A percentile compares a stretch with the other conserved stretches of the same genome.
Conservation (phyloP, 2,329 filamentous ascomycete species). For the Ceratocystis alfenasii region DNA sequence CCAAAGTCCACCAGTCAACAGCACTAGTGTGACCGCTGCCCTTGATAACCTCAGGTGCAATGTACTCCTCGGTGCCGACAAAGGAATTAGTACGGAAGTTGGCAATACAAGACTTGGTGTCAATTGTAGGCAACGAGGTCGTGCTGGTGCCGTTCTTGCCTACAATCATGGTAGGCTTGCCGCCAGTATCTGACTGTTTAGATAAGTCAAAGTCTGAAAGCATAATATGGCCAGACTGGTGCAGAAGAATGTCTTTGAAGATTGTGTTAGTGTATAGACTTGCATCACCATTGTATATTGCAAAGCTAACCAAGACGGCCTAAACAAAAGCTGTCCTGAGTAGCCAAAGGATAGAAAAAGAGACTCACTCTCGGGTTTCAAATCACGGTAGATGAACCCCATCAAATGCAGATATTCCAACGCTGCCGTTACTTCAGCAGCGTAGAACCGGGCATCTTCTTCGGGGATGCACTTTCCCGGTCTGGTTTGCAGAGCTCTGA, state of each 20-base stretch:
- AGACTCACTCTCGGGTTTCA: conserved; percentile 89
- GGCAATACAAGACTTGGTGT: conserved; percentile 95
- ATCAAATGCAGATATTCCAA: conserved; percentile 95
- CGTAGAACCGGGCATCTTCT: conserved; percentile 93
- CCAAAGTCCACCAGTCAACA: conserved; percentile 98
- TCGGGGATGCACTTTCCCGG: conserved; percentile 96
- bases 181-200: conserved; percentile 91
- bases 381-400: conserved; percentile 97
- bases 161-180: conserved; percentile 95
- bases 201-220: conserved; percentile 96
- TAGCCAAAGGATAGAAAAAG: neutral
- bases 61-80: conserved; percentile 97
- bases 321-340: neutral
- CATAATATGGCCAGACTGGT: conserved; percentile 99
- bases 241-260: conserved; percentile 72
- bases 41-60: conserved; percentile 97
- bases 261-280: conserved; percentile 19
- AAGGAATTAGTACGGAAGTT: conserved; percentile 98
- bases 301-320: neutral
- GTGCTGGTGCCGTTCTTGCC: conserved; percentile 78
- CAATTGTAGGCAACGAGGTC: conserved; percentile 84
- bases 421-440: conserved; percentile 91
- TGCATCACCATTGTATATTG: neutral
- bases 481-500: conserved; percentile 86
- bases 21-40: conserved; percentile 96